Evolutionary conservation across 441 rosid genomes (phyloP), one percentile per base, ranked within the genome.

Genomic region (Geranium incanum): DNA sequence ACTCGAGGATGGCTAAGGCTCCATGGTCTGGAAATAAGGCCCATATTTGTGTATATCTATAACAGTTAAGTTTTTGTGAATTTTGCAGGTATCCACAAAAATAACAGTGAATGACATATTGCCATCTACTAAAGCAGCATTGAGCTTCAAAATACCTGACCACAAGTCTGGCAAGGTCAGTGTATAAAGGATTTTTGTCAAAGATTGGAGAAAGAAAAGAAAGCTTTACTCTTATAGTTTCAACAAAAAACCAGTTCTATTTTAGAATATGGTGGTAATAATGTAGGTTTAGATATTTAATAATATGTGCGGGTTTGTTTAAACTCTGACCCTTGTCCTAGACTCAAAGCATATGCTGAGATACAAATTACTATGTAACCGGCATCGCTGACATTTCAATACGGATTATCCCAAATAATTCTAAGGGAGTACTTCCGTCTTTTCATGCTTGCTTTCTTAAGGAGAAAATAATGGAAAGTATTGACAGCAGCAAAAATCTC

Each of bases 161-260:
- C 91, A 91, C 79, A 91, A 85, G 86, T 91, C 91, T 76, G 89
- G 97, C 85, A 89, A 89, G 95, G 97, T 91, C 77, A 76, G 91
- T 86, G 73, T 77, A 59, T 52, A 67, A 55, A 37, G 12, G 23
- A 37, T 41, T 68, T 57, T 57, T 5, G 63, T 57, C 63, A 57
- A 6, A 15, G 8, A 57, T 5, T 0, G 63, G 63, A 15, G 63
- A 16, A 57, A 55, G 62, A 55, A 18, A 57, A 13, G 19, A 57
- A 57, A 57, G 18, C 9, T 6, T 57, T 28, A 28, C 33, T 28
- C 33, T 28, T 28, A 28, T 28, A 28, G 33, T 28, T 28, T 28
- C 33, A 28, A 28, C 33, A 28, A 28, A 28, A 28, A 28, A 28
- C 33, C 33, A 28, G 33, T 28, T 28, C 33, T 28, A 28, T 28